Base-by-base conservation (phyloP, 306 rosid species). In the Glycine soja region DNA sequence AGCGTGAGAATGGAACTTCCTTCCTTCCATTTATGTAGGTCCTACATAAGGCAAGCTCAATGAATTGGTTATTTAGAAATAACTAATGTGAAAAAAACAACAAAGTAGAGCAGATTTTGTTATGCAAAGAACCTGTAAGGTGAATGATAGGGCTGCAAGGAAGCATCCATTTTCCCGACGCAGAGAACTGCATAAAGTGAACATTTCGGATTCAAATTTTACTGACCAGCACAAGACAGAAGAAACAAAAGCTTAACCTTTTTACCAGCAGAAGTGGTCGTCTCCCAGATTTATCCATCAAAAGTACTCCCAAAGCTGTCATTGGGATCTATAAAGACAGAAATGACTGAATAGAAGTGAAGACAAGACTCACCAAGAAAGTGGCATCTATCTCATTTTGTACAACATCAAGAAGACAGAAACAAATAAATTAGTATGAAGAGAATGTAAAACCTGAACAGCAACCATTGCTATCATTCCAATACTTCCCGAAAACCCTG, bases 401-500 rank as follows among this genome's bases (percentile, higher is more conserved):
- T 64, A 64, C 70, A 64, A 36, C 48, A 64, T 14, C 12, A 65
- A 65, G 13, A 64, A 65, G 70, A n/a, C 24, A 14, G 43, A 40
- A n/a, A 30, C 8, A 2, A 18, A 12, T 75, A 10, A 63, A 75
- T 34, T 54, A 24, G 14, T 6, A 18, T 63, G 3, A 57, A 74
- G 59, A 24, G 30, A 24, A 24, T 24, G 30, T 24, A 24, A 2
- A 74, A 91, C 97, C 94, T 91, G 96, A 83, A 90, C 92, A 72
- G 58, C 68, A 46, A 88, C 94, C 94, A 93, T 90, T 16, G 90
- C 90, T 77, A 87, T 87, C 59, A 88, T 93, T 76, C 97, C 94
- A 34, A 91, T 46, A 57, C 88, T 90, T 9, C 89, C 90, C 0
- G 94, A 88, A 82, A 93, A 86, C 50, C 97, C 93, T 93, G 88